Percentiles rank a stretch among this genome's conserved stretches.
These are phyloP conservation scores for Rhodotorula sp. DNA, from an alignment of 1,284 basidiomycete species.

Conservation along the genomic window DNA sequence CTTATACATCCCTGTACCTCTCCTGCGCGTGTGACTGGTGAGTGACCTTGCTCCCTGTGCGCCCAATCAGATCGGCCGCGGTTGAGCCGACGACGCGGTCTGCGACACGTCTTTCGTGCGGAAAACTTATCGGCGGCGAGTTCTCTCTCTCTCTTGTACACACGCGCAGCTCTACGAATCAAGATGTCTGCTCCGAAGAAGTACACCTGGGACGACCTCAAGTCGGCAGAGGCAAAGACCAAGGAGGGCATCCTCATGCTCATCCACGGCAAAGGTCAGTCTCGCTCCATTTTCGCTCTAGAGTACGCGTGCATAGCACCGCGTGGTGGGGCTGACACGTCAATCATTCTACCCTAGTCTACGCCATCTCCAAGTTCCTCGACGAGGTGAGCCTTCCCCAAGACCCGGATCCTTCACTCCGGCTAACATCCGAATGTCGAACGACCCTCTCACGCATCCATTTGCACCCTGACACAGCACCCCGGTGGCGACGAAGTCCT, in stretches of 20 bases:
- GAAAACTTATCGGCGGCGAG: too few relatives aligned
- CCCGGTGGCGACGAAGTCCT: constrained; percentile 98
- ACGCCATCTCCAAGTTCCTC: constrained; percentile 89
- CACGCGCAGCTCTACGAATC: neutral
- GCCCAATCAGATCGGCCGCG: too few relatives aligned
- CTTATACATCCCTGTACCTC: too few relatives aligned
- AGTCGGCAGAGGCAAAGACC: constrained; percentile 42
- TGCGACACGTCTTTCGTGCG: neutral
- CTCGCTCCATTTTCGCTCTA: neutral
- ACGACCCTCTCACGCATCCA: neutral
- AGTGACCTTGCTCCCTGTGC: too few relatives aligned
- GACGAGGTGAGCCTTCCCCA: constrained; percentile 71
- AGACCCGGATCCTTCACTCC: neutral
- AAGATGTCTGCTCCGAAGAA: constrained; percentile 16
- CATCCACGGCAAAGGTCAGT: constrained; percentile 67
- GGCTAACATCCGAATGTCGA: neutral
- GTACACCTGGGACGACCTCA: constrained; percentile 37
- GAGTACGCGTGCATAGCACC: neutral
- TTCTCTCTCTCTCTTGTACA: too few relatives aligned
- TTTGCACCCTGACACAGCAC: constrained; percentile 59
- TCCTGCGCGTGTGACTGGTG: too few relatives aligned
- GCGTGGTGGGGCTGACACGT: neutral
- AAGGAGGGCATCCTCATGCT: constrained; percentile 76
- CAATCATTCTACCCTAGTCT: constrained; percentile 60
- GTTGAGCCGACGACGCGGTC: neutral